These are phyloP conservation scores for Phytophthora tentaculata DNA, from an alignment of 352 stramenopile species.

Conservation along the genomic window DNA sequence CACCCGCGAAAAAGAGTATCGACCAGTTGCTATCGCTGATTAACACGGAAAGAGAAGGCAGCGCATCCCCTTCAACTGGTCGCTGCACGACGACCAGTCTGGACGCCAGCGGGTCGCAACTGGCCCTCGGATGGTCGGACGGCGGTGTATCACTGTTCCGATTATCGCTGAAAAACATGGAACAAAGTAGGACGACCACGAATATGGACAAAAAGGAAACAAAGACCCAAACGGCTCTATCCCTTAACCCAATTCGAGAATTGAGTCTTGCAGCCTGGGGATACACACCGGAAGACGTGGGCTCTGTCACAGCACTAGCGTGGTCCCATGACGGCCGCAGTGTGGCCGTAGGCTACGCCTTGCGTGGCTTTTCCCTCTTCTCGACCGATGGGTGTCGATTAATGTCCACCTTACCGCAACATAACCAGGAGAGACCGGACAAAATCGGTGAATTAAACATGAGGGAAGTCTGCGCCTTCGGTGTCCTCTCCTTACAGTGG, in stretches of 20 bases:
- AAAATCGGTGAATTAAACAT: slow-evolving; percentile 19
- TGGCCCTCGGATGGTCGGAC: slow-evolving; percentile 80
- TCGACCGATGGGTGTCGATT: slow-evolving; percentile 80
- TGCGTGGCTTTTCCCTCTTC: slow-evolving; percentile 82
- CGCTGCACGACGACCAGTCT: slow-evolving; percentile 58
- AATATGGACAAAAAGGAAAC: slow-evolving; percentile 1
- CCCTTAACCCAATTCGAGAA: slow-evolving; percentile 65
- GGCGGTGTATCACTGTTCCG: slow-evolving; percentile 73
- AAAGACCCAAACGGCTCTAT: slow-evolving; percentile 25
- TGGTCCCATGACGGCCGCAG: slow-evolving; percentile 72
- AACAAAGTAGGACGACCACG: slow-evolving; percentile 7
- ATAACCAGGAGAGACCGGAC: slow-evolving; percentile 63
- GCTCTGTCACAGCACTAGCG: slow-evolving; percentile 63
- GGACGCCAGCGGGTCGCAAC: slow-evolving; percentile 49
- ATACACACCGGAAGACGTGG: slow-evolving; percentile 60
- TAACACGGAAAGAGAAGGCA: slow-evolving; percentile 57
- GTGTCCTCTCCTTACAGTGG: slow-evolving; percentile 70
- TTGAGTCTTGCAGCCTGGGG: slow-evolving; percentile 71
- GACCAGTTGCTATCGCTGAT: slow-evolving; percentile 80
- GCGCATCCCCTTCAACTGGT: slow-evolving; percentile 29
- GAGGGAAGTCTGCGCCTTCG: slow-evolving; percentile 71
- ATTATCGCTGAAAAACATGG: slow-evolving; percentile 40
- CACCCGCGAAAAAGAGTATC: slow-evolving; percentile 61
- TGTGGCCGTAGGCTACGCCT: slow-evolving; percentile 70
- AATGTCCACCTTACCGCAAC: slow-evolving; percentile 84